Evolutionary conservation across 768 basidiomycete species (phyloP), one percentile per base, ranked within the genome.

Genomic region (Phylloporus sp.): DNA sequence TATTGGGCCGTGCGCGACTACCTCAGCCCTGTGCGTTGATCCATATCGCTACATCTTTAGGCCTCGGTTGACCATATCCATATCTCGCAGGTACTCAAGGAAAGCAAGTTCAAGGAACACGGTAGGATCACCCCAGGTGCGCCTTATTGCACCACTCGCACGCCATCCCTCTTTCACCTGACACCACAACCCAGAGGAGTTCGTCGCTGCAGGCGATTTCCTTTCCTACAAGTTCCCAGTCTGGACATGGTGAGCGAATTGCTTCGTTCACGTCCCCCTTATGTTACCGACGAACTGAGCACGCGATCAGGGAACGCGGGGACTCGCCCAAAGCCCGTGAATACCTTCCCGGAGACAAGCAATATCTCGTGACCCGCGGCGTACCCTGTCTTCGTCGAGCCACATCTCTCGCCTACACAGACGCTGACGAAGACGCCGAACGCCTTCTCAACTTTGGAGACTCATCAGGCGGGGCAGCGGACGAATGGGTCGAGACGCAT

Each of bases 401-500:
- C 10, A 90, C 86, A 3, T 85, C 92, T 27, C 76, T 96, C 38
- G 86, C 90, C 36, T 94, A 95, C 71, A 93, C 92, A 1, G 95
- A 95, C 56, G 90, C 85, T 10, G 94, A 97, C 64, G 95, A 96
- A 68, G 96, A 98, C 59, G 90, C 88, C 0, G 95, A 99, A 66
- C 88, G 91, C 33, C 71, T 98, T 20, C 77, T 99, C 37, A 82
- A 80, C 28, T 92, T 98, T 56, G 88, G 78, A 1, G 84, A 84
- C 58, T 71, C 78, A 13, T 76, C 76, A 4, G 71, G 70, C 11
- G 71, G 71, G 5, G 70, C 74, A 8, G 84, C 75, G 14, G 93
- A 96, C 49, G 95, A 98, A 56, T 99, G 96, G 96, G 96, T 99
- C 17, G 92, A 97, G 66, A 99, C 96, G 10, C 96, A 99, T 63